Base-by-base conservation (phyloP, 2,329 filamentous ascomycete species). In the Scytalidium sp. region DNA sequence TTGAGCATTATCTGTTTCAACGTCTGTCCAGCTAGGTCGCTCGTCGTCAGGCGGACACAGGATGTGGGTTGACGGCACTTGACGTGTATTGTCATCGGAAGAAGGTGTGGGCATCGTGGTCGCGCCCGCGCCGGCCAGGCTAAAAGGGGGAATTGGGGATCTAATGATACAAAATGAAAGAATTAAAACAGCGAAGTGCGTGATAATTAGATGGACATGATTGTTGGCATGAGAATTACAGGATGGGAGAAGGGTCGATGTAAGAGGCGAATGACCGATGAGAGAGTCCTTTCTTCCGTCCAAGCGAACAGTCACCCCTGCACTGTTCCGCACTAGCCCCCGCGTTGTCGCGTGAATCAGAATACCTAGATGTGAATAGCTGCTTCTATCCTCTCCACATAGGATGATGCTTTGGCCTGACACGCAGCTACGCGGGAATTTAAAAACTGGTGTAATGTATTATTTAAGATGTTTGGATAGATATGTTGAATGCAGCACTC, bases 41-140 rank as follows among this genome's bases (percentile, higher is more conserved):
- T 69, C 67, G 59, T 70, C 68, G 44, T 71, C 69, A 45, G 70
- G 68, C 43, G 73, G 73, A 62, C 73, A 76, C 57, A 69, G 70
- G 51, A 64, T 59, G 53, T 70, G 65, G 43, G 54, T 50, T 47
- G 60, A 56, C 48, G 59, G 51, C 29, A 50, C 52, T 52, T 53
- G 55, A 51, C 53, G 45, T 48, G 54, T 60, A 41, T 46, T 59
- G 40, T 60, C 52, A 51, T 55, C 50, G 54, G 50, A 60, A 41
- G 62, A 63, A 43, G 61, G 63, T 41, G 65, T 68, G 53, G 64
- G 66, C 65, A 68, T 67, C 57, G 32, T 58, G 58, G 51, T 61
- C 56, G 61, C 60, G 60, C 60, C 57, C 53, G 62, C 57, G 58
- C 60, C 56, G 54, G 58, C 56, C 56, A 60, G 60, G 57, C 60